Conservation (phyloP, 768 basidiomycete species). For the Porpolomopsis calyptriformis region DNA sequence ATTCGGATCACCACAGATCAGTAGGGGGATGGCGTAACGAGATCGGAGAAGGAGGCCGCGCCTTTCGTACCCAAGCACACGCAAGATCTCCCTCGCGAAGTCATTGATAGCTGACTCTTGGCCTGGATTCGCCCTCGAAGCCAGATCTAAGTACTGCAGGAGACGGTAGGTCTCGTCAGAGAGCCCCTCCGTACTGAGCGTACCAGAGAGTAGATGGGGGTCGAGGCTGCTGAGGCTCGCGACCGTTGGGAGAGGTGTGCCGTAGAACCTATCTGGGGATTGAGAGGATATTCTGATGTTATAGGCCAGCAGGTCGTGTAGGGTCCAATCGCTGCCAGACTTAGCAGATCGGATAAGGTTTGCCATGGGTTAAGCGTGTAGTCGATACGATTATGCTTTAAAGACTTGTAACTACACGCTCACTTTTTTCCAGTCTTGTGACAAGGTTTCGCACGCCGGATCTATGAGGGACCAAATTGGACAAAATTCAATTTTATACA, state of each 20-base stretch:
- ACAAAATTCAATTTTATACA: no score
- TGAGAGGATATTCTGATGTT: slow-evolving; percentile 13
- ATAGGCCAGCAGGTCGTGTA: slow-evolving; percentile 16
- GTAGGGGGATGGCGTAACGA: slow-evolving; percentile 15
- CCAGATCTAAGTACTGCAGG: slow-evolving; percentile 13
- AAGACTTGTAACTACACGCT: no score
- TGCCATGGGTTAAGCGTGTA: slow-evolving; percentile 1
- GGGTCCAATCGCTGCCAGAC: slow-evolving; percentile 19
- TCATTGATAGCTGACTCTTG: slow-evolving; percentile 11
- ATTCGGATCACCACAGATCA: slow-evolving; percentile 15
- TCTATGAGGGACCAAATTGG: no score
- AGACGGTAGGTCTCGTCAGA: slow-evolving; percentile 11
- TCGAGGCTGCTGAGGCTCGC: slow-evolving; percentile 1
- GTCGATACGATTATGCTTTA: neutral
- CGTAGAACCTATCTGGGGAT: slow-evolving; percentile 1
- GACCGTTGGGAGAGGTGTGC: slow-evolving; percentile 1
- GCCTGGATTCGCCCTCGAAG: slow-evolving; percentile 7
- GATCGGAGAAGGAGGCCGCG: slow-evolving; percentile 9
- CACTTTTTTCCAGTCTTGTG: no score
- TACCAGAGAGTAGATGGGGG: slow-evolving; percentile 6
- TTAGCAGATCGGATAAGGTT: slow-evolving; percentile 16
- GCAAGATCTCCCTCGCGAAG: slow-evolving; percentile 11
- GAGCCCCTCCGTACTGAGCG: slow-evolving; percentile 5
- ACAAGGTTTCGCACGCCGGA: no score
- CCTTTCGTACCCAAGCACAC: slow-evolving; percentile 12